Base-by-base conservation (phyloP, 306 rosid species). In the Dicorynia guianensis region DNA sequence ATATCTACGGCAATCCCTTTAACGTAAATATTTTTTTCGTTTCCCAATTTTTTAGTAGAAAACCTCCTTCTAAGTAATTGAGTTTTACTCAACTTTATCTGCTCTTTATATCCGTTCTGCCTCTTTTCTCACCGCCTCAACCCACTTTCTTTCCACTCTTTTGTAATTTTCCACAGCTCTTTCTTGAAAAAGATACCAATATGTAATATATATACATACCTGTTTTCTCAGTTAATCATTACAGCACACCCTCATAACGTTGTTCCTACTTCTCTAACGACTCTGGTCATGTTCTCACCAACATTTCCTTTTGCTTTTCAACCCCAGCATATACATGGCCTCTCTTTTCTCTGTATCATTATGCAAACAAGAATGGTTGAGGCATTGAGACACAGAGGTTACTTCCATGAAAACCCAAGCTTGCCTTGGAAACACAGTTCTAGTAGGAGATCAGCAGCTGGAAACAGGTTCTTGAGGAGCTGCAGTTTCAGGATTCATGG, bases 41-140 rank as follows among this genome's bases (percentile, higher is more conserved):
- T 25, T 25, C 1, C 30, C 30, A 1, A 1, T 25, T 25, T 25
- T 25, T 25, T 25, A 25, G 30, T 25, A 25, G 2, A 25, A 25
- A 25, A 25, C 30, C 30, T 25, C 2, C 30, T 25, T 25, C 30
- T 25, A 25, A 25, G 30, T 2, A 25, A 25, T 25, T 25, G 1
- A 25, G 30, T 25, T 25, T 25, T 25, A 25, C 30, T 25, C 30
- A 25, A 25, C 68, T 43, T 12, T 19, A 14, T 74, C 52, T 10
- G 52, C 52, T 57, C 49, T 71, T 76, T 62, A 34, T 60, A 44
- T 69, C 48, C 61, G 59, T 65, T 12, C 17, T 33, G 43, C 44
- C 50, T 66, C 59, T 62, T 79, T 79, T 79, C 57, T 66, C 57
- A 79, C 73, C 81, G 76, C 62, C 79, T 77, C 63, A 65, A 30